These are phyloP conservation scores for Nephromyces sp. DNA, from an alignment of 169 alveolate species.

Conservation along the genomic window DNA sequence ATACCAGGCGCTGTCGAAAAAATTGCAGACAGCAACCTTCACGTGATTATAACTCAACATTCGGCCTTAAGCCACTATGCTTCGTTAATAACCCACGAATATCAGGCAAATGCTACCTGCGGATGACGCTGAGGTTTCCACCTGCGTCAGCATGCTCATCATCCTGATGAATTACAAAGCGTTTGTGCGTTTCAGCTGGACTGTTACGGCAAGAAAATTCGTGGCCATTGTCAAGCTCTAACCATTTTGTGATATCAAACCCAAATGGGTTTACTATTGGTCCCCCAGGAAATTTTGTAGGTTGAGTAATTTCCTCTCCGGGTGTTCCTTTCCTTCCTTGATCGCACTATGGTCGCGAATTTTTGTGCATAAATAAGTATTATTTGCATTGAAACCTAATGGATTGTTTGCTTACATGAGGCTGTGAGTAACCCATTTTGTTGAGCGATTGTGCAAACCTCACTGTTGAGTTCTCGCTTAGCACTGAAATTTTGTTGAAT, in stretches of 20 bases:
- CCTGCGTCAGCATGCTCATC: conserved; percentile 34
- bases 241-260: conserved; percentile 43
- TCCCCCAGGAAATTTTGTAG: conserved; percentile 49
- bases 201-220: not conserved
- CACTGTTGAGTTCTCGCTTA: too few relatives aligned
- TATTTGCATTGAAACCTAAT: not conserved
- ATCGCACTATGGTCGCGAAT: not conserved
- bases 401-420: conserved; percentile 28
- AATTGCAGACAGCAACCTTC: not conserved
- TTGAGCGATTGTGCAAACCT: conserved; percentile 30
- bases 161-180: conserved; percentile 25
- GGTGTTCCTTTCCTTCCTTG: conserved; percentile 1
- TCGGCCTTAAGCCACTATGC: not conserved
- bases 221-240: not conserved
- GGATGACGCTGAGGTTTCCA: conserved; percentile 48
- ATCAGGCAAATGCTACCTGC: conserved; percentile 4
- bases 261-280: conserved; percentile 42
- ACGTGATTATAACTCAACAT: not conserved
- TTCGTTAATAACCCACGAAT: not conserved
- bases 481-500: too few relatives aligned
- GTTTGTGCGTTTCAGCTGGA: not conserved
- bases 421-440: conserved; percentile 11
- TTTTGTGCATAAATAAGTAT: not conserved
- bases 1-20: conserved; percentile 50
- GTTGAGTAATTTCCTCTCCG: not conserved